These are phyloP conservation scores for Phyllosticta capitalensis DNA, from an alignment of 2,329 filamentous ascomycete genomes.

Conservation along the genomic window DNA sequence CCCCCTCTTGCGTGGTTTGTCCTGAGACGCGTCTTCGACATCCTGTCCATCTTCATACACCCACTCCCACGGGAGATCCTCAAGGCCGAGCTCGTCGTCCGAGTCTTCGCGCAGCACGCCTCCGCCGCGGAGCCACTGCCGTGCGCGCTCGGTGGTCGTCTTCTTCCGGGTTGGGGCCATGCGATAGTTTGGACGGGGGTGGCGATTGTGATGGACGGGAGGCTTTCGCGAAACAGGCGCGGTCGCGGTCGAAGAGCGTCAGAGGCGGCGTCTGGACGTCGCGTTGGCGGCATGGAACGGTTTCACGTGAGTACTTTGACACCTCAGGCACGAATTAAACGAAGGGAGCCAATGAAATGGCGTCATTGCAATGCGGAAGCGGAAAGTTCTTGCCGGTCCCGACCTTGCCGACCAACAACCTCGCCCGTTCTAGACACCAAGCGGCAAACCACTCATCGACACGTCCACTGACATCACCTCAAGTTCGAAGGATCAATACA, in stretches of 20 bases:
- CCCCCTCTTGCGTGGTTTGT: constrained; percentile 22
- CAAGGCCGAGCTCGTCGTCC: constrained; percentile 66
- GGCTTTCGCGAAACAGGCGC: not conserved
- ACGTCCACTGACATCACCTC: not conserved
- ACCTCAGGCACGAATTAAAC: not conserved
- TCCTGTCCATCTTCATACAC: constrained; percentile 45
- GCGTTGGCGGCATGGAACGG: not conserved
- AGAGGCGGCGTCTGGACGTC: not conserved
- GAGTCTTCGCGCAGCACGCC: constrained; percentile 68
- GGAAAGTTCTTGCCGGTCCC: not conserved
- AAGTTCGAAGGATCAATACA: constrained; percentile 4
- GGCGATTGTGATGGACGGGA: not conserved
- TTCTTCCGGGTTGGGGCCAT: constrained; percentile 27
- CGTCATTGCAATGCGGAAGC: not conserved
- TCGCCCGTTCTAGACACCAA: not conserved
- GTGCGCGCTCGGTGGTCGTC: constrained; percentile 37
- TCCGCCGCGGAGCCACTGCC: constrained; percentile 45
- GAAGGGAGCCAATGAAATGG: not conserved
- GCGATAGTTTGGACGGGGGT: not conserved
- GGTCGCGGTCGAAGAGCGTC: not conserved
- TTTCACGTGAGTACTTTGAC: not conserved
- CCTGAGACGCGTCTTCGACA: constrained; percentile 18
- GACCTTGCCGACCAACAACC: not conserved
- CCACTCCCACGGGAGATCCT: constrained; percentile 44
- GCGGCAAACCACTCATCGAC: not conserved